A percentile compares a stretch with the other conserved stretches of the same genome.
These are phyloP conservation scores for Scortechinia acanthostroma DNA, from an alignment of 2,329 filamentous ascomycete genomes.

Conservation along the genomic window DNA sequence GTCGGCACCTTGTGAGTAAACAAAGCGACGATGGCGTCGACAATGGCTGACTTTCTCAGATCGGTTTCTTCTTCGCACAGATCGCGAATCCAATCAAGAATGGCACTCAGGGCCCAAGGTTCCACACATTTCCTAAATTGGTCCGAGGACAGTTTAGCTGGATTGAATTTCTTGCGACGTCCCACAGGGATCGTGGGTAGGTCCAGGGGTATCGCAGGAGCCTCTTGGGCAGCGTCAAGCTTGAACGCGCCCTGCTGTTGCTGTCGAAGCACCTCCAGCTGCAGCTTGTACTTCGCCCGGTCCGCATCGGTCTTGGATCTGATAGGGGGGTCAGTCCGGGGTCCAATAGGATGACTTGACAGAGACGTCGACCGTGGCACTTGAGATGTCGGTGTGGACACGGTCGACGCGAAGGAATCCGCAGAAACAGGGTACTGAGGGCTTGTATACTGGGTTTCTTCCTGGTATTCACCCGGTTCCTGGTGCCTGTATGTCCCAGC, in stretches of 20 bases:
- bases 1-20: conserved; percentile 94
- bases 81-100: conserved; percentile 78
- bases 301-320: conserved; percentile 1
- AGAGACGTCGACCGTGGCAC: neutral
- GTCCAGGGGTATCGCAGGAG: conserved; percentile 51
- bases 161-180: conserved; percentile 76
- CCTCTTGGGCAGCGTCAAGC: conserved; percentile 23
- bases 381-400: neutral
- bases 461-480: neutral
- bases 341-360: neutral
- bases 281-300: neutral
- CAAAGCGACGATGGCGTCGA: conserved; percentile 78
- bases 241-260: neutral
- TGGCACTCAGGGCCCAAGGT: conserved; percentile 87
- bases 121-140: conserved; percentile 82
- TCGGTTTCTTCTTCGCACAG: conserved; percentile 89
- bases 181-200: conserved; percentile 76
- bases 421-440: neutral
- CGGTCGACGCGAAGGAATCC: neutral
- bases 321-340: neutral
- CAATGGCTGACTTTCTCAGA: conserved; percentile 74
- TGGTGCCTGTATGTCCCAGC: neutral
- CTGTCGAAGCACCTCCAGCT: neutral
- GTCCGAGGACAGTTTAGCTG: conserved; percentile 70
- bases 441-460: neutral